phyloP scores from a whole-genome alignment of 2,329 filamentous ascomycete genomes.

The Dichotomopilus funicola region DNA sequence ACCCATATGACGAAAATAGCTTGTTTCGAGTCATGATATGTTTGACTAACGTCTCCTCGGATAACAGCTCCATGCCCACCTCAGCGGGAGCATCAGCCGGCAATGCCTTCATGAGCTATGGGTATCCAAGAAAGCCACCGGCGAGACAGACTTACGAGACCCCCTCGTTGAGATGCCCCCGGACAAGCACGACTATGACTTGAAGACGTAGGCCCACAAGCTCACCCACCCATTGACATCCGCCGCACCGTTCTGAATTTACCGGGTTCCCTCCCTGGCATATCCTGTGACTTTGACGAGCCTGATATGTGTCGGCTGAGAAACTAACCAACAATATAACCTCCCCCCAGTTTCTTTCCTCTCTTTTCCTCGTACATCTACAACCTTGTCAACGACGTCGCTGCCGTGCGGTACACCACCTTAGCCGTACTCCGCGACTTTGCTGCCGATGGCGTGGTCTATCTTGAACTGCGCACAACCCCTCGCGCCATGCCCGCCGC shows the following conservation, averaged over 20 bases:
- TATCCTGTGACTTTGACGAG: neutral
- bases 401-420: slow-evolving; percentile 57
- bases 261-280: slow-evolving; percentile 1
- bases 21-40: neutral
- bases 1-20: neutral
- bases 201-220: slow-evolving; percentile 48
- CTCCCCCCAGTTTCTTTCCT: slow-evolving; percentile 60
- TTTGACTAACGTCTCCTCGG: slow-evolving; percentile 14
- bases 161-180: slow-evolving; percentile 62
- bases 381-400: slow-evolving; percentile 58
- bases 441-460: slow-evolving; percentile 62
- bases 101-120: slow-evolving; percentile 70
- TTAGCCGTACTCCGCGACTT: slow-evolving; percentile 61
- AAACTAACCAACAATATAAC: neutral
- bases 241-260: slow-evolving; percentile 2
- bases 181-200: slow-evolving; percentile 64
- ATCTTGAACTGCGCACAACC: slow-evolving; percentile 75
- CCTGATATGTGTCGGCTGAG: too few species aligned
- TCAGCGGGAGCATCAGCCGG: slow-evolving; percentile 71
- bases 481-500: slow-evolving; percentile 55
- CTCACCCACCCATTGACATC: too few species aligned
- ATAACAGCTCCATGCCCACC: slow-evolving; percentile 67
- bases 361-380: slow-evolving; percentile 78
- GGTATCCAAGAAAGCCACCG: slow-evolving; percentile 49
- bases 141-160: slow-evolving; percentile 54